phyloP scores from a whole-genome alignment of 768 basidiomycete species.

The Suillus paluster region DNA sequence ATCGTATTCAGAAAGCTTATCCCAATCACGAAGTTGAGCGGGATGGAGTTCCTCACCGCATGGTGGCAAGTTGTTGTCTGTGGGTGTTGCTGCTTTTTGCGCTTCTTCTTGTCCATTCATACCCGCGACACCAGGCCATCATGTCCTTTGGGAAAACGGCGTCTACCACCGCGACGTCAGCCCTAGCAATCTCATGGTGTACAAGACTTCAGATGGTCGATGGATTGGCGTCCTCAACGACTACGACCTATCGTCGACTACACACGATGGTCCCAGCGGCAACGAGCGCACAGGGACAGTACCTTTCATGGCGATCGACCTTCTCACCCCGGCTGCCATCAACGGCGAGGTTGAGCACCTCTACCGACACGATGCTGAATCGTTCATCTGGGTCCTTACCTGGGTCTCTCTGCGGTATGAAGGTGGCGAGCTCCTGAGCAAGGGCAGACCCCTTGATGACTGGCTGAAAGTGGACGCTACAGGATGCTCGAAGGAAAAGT shows the following conservation, averaged over 20 bases:
- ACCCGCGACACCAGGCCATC: constrained; percentile 5
- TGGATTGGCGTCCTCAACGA: not conserved
- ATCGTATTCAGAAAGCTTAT: not conserved
- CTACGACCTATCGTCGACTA: constrained; percentile 9
- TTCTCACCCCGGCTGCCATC: not conserved
- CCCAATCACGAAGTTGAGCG: not conserved
- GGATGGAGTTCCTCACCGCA: not conserved
- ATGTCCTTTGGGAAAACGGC: not conserved
- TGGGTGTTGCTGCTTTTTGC: not conserved
- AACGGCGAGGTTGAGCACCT: constrained; percentile 4
- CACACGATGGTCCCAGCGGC: not conserved
- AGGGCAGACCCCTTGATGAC: not conserved
- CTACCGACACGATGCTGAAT: constrained; percentile 2
- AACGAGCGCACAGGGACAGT: constrained; percentile 18
- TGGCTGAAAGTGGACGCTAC: not conserved
- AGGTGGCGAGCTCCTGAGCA: not conserved
- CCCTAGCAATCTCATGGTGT: not conserved
- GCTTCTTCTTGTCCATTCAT: too few species aligned
- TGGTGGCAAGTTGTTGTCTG: constrained; percentile 13
- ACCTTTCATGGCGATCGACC: constrained; percentile 17
- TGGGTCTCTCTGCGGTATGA: constrained; percentile 1
- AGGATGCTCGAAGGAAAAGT: not conserved
- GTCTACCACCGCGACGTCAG: not conserved
- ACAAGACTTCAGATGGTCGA: not conserved
- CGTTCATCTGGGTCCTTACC: constrained; percentile 2